Evolutionary conservation across 2,329 filamentous ascomycete species (phyloP).

Genomic region (Ascochyta pisi): DNA sequence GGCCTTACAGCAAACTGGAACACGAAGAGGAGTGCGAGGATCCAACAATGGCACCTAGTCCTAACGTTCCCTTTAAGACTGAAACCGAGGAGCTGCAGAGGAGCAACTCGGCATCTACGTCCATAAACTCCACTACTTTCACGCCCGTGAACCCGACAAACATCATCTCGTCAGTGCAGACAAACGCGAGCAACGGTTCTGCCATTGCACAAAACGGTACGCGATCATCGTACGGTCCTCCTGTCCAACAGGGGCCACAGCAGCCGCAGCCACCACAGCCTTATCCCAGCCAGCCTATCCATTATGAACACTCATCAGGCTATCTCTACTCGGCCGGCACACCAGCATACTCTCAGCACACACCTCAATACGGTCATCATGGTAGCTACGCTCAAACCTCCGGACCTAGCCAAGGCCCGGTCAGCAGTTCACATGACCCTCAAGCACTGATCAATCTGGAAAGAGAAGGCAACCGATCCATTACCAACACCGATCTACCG

Average conservation of each 20-base stretch:
- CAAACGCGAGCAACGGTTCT: background rate
- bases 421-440: background rate
- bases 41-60: background rate
- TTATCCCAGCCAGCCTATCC: background rate
- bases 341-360: background rate
- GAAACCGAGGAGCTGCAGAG: slow-evolving; percentile 8
- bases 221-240: background rate
- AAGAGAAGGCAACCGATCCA: slow-evolving; percentile 1
- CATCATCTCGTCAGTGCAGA: background rate
- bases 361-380: background rate
- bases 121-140: slow-evolving; percentile 7
- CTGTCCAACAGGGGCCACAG: background rate
- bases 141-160: slow-evolving; percentile 19
- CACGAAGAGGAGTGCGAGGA: slow-evolving; percentile 25
- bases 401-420: background rate
- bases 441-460: slow-evolving; percentile 5
- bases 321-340: background rate
- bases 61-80: slow-evolving; percentile 1
- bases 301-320: background rate
- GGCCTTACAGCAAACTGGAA: slow-evolving; percentile 20
- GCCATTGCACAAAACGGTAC: background rate
- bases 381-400: slow-evolving; percentile 1
- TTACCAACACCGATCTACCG: background rate
- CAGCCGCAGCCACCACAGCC: slow-evolving; percentile 7
- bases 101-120: slow-evolving; percentile 5